Evolutionary conservation across 2,329 filamentous ascomycete species (phyloP).

Genomic region (Teratosphaeria gauchensis): DNA sequence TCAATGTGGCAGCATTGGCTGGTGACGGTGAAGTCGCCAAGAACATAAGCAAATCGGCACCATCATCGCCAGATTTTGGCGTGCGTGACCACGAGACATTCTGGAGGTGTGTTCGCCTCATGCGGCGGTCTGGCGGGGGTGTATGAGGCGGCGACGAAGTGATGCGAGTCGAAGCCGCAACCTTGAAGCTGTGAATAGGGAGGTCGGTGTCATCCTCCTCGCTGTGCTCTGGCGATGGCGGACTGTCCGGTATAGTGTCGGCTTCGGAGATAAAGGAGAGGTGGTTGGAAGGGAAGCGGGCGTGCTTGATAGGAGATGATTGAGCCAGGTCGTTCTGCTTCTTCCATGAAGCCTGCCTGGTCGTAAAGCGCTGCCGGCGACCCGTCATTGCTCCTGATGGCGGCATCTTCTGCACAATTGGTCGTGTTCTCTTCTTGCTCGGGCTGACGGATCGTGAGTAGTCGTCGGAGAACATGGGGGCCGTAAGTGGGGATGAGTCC

Average conservation of each 20-base stretch:
- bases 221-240: slow-evolving; percentile 48
- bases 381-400: slow-evolving; percentile 23
- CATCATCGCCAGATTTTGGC: slow-evolving; percentile 63
- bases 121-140: slow-evolving; percentile 47
- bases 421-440: slow-evolving; percentile 21
- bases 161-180: slow-evolving; percentile 34
- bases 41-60: slow-evolving; percentile 76
- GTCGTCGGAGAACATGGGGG: slow-evolving; percentile 75
- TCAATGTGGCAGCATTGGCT: slow-evolving; percentile 35
- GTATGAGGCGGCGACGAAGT: slow-evolving; percentile 76
- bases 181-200: slow-evolving; percentile 63
- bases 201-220: slow-evolving; percentile 80
- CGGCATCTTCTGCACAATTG: slow-evolving; percentile 11
- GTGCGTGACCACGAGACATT: slow-evolving; percentile 34
- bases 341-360: slow-evolving; percentile 58
- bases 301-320: slow-evolving; percentile 73
- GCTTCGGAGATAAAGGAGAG: slow-evolving; percentile 70
- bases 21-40: slow-evolving; percentile 87
- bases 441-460: slow-evolving; percentile 57
- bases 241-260: slow-evolving; percentile 56
- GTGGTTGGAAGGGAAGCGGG: slow-evolving; percentile 59
- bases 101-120: slow-evolving; percentile 27
- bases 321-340: slow-evolving; percentile 65
- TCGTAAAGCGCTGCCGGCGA: slow-evolving; percentile 21
- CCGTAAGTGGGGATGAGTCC: slow-evolving; percentile 78